A percentile compares a stretch with the other conserved stretches of the same genome.
These are phyloP conservation scores for Phytophthora lateralis DNA, from an alignment of 352 stramenopile species.

Conservation along the genomic window DNA sequence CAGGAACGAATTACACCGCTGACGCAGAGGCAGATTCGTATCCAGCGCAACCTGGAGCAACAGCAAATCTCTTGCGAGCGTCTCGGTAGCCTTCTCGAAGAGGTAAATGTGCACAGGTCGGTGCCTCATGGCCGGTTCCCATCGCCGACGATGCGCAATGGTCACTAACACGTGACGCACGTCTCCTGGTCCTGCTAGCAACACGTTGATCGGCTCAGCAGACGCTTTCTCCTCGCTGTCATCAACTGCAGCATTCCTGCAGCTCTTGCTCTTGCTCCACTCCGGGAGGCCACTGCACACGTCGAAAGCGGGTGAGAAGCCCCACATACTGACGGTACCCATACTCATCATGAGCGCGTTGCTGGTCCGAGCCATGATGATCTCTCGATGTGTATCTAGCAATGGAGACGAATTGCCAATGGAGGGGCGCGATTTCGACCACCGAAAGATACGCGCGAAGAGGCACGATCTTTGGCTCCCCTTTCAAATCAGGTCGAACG, in stretches of 20 bases:
- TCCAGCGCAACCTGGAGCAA: conserved; percentile 89
- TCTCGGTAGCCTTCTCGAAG: conserved; percentile 85
- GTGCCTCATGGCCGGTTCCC: conserved; percentile 23
- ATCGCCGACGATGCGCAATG: conserved; percentile 54
- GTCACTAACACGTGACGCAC: conserved; percentile 76
- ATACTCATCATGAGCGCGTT: conserved; percentile 76
- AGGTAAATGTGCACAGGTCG: conserved; percentile 89
- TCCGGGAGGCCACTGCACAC: conserved; percentile 32
- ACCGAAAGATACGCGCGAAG: conserved; percentile 32
- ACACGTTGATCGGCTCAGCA: conserved; percentile 46
- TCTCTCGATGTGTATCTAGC: not conserved
- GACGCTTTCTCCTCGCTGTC: conserved; percentile 17
- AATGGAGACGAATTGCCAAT: conserved; percentile 4
- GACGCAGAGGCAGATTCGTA: conserved; percentile 86
- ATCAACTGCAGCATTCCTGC: not conserved
- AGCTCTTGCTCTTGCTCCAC: conserved; percentile 4
- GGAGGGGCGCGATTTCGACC: conserved; percentile 22
- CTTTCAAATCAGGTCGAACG: conserved; percentile 14
- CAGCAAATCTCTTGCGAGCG: conserved; percentile 88
- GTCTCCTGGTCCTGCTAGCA: conserved; percentile 75
- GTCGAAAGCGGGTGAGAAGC: conserved; percentile 83
- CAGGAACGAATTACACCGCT: conserved; percentile 90
- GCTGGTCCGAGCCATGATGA: conserved; percentile 54
- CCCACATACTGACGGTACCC: conserved; percentile 88
- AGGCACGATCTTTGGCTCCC: conserved; percentile 23